phyloP scores from a whole-genome alignment of 768 basidiomycete genomes.

The Mycena vulgaris region DNA sequence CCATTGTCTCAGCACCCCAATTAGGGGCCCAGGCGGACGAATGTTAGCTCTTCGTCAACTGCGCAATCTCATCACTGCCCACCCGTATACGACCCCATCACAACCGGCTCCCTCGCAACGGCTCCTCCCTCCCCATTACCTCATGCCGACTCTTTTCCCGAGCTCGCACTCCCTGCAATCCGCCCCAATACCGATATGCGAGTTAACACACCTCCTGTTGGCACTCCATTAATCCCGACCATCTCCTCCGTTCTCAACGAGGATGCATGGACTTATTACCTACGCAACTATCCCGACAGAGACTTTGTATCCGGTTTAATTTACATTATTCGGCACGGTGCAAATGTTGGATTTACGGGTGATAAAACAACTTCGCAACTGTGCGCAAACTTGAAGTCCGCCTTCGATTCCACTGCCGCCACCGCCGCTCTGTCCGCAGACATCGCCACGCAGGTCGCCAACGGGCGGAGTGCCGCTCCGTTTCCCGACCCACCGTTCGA shows the following conservation, averaged over 20 bases:
- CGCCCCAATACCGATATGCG: conserved; percentile 33
- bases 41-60: not conserved
- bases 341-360: conserved; percentile 23
- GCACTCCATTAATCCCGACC: not conserved
- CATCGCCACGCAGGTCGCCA: conserved; percentile 26
- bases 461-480: conserved; percentile 41
- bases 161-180: conserved; percentile 10
- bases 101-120: not conserved
- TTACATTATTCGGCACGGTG: conserved; percentile 35
- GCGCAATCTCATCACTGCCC: conserved; percentile 5
- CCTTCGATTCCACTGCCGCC: conserved; percentile 27
- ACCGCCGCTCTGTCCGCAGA: conserved; percentile 15
- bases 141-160: conserved; percentile 5
- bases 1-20: not conserved
- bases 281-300: conserved; percentile 33
- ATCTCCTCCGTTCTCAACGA: conserved; percentile 23
- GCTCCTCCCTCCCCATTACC: not conserved
- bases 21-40: not conserved
- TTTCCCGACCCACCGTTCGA: conserved; percentile 35
- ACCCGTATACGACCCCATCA: conserved; percentile 10
- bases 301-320: conserved; percentile 32
- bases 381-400: conserved; percentile 45
- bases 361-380: conserved; percentile 14
- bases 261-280: too few relatives aligned
- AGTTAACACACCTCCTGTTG: conserved; percentile 16